Percentiles rank a stretch among this genome's conserved stretches.
Evolutionary conservation across 2,329 filamentous ascomycete species (phyloP).

Genomic region (Apiospora koreana): DNA sequence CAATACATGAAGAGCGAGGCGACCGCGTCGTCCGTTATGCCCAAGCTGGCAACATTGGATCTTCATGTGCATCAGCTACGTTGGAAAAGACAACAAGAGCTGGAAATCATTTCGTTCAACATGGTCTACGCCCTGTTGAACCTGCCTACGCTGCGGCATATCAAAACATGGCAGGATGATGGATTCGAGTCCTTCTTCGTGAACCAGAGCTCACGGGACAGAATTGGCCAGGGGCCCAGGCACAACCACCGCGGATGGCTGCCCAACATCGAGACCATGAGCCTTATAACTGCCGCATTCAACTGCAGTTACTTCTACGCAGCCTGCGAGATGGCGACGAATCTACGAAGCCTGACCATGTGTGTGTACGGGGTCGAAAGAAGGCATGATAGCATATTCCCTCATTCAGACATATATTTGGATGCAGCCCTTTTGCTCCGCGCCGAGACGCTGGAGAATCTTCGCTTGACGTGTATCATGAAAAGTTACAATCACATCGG

Average conservation of each 20-base stretch:
- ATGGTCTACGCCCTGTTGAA: background rate
- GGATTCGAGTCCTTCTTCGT: background rate
- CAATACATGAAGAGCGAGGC: background rate
- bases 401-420: background rate
- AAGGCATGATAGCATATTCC: too few relatives aligned
- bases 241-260: background rate
- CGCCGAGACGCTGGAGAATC: background rate
- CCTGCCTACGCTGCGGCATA: background rate
- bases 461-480: background rate
- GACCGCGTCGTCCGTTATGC: background rate
- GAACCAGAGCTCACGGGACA: background rate
- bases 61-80: background rate
- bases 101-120: background rate
- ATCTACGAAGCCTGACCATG: background rate
- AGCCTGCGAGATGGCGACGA: background rate
- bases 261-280: background rate
- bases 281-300: background rate
- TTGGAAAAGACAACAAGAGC: background rate
- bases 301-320: background rate
- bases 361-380: background rate
- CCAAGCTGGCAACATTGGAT: background rate
- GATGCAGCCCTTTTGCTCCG: background rate
- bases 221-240: background rate
- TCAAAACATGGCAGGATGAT: background rate
- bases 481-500: background rate